Evolutionary conservation across 2,329 filamentous ascomycete species (phyloP).

Genomic region (Stagonosporopsis vannaccii): DNA sequence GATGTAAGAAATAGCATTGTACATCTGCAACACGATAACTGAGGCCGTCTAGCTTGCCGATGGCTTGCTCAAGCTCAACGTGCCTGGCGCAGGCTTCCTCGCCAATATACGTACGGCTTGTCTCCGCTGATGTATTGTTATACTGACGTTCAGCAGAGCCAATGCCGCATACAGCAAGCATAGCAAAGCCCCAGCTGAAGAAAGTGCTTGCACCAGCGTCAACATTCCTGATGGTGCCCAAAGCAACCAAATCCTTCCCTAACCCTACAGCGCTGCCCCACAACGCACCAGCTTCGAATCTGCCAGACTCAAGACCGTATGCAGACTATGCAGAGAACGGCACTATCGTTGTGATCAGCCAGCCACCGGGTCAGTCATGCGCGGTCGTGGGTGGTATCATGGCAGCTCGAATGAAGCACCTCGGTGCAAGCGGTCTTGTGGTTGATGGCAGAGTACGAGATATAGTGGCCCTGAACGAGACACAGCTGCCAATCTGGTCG

Average conservation of each 20-base stretch:
- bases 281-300: slow-evolving; percentile 38
- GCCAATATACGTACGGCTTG: slow-evolving; percentile 64
- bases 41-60: slow-evolving; percentile 61
- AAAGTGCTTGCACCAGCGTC: slow-evolving; percentile 62
- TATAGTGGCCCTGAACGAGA: slow-evolving; percentile 64
- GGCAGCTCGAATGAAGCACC: slow-evolving; percentile 70
- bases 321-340: slow-evolving; percentile 68
- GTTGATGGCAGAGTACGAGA: slow-evolving; percentile 74
- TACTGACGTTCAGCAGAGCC: slow-evolving; percentile 29
- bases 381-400: slow-evolving; percentile 81
- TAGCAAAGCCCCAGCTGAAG: slow-evolving; percentile 25
- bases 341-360: slow-evolving; percentile 71
- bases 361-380: slow-evolving; percentile 70
- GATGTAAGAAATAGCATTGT: slow-evolving; percentile 32
- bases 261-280: slow-evolving; percentile 43
- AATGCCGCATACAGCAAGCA: slow-evolving; percentile 31
- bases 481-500: slow-evolving; percentile 67
- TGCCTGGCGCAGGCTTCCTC: slow-evolving; percentile 71
- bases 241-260: slow-evolving; percentile 55
- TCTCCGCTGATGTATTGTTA: slow-evolving; percentile 16
- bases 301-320: slow-evolving; percentile 63
- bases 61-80: slow-evolving; percentile 73
- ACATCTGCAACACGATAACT: slow-evolving; percentile 12
- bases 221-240: slow-evolving; percentile 69
- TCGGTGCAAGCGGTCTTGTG: slow-evolving; percentile 68